Conservation (phyloP, 1,139 yeast genomes). For the Tardiomyces blankii region DNA sequence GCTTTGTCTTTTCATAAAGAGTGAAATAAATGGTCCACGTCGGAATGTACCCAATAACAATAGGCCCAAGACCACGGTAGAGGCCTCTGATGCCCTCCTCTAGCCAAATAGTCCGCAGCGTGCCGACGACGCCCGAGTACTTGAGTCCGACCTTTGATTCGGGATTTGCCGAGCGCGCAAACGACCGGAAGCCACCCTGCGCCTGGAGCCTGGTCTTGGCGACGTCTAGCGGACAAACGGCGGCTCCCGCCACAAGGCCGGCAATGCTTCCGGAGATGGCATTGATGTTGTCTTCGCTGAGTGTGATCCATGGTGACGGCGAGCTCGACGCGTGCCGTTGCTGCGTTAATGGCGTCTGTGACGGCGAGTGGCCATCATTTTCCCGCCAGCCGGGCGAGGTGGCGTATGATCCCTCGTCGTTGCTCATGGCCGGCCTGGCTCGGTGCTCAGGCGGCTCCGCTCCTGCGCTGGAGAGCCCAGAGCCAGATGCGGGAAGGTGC, state of each 20-base stretch:
- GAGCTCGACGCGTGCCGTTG: neutral
- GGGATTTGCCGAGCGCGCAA: conserved; percentile 7
- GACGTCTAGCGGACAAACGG: conserved; percentile 90
- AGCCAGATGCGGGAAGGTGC: too few relatives aligned
- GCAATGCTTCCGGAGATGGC: conserved; percentile 83
- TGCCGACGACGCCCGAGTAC: conserved; percentile 48
- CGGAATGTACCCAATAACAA: conserved; percentile 86
- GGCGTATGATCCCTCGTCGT: neutral
- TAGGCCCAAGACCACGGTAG: conserved; percentile 85
- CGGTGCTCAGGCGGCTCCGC: too few relatives aligned
- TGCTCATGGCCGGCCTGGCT: neutral
- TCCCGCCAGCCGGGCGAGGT: neutral
- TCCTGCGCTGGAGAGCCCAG: too few relatives aligned
- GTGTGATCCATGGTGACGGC: neutral
- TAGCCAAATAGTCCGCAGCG: conserved; percentile 48
- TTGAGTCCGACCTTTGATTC: conserved; percentile 9
- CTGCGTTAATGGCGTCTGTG: too few relatives aligned
- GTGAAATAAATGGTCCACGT: conserved; percentile 96
- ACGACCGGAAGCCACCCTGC: conserved; percentile 50
- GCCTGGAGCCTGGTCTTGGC: conserved; percentile 93
- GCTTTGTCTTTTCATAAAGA: conserved; percentile 72
- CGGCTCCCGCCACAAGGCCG: conserved; percentile 80
- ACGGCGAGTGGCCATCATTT: neutral
- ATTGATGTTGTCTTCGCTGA: conserved; percentile 34
- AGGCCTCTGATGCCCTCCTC: conserved; percentile 81